Base-by-base conservation (phyloP, 2,329 filamentous ascomycete genomes). In the Trichoderma arundinaceum region DNA sequence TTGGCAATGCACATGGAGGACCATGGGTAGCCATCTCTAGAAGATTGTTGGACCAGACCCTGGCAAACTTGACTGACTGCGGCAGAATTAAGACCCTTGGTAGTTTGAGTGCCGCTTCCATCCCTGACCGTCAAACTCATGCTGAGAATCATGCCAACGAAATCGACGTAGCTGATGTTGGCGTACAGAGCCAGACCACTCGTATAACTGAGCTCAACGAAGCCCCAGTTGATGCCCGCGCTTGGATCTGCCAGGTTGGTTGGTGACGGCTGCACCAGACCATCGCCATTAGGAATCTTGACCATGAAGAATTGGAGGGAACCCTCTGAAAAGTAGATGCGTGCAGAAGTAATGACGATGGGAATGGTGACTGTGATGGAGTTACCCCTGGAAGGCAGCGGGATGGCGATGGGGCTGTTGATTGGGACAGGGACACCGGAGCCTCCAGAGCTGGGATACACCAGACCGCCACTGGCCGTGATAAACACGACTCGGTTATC, bases 141-240 rank as follows among this genome's bases (percentile, higher is more conserved):
- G 44, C 82, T 81, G 13, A 86, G 78, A 0, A 81, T 75, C n/a
- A 86, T 75, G 8, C 83, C 77, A 19, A 84, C 78, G 67, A 83
- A 84, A 69, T 85, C 83, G 41, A 85, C 83, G 61, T 81, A 84
- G 56, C 78, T 81, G 63, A 85, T 78, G 71, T 84, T 84, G 68
- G 81, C 80, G 43, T 74, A 83, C 19, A 84, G 71, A n/a, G 74
- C 72, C 0, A 75, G 75, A 1, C 74, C 69, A 0, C 69, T 59
- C 10, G 75, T 81, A 69, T 79, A 79, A 3, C 81, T 81, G 38
- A 84, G 73, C 70, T 85, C 83, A 19, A 83, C 77, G 59, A 84
- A 84, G 1, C 81, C 82, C 81, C 82, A 84, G 71, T 80, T 79
- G 38, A 81, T 69, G 1, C 72, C 76, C 0, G 79, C 73, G 28